Evolutionary conservation across 139 green algal genomes (phyloP).

Genomic region (Axilococcus clingmanii): DNA sequence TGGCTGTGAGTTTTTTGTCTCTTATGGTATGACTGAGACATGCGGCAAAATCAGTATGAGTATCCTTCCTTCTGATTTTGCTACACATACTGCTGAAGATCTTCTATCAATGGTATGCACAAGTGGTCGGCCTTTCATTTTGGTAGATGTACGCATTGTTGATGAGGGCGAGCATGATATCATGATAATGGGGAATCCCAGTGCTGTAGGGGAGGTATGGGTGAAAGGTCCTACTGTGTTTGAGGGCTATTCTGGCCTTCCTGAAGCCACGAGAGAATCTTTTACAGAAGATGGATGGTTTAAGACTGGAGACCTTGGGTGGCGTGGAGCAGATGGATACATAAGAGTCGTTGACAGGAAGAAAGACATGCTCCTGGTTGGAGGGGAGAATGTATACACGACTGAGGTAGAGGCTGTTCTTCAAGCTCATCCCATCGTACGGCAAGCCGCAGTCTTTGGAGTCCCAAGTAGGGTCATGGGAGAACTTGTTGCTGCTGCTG

Average conservation of each 20-base stretch:
- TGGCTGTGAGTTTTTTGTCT: conserved; percentile 82
- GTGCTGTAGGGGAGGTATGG: conserved; percentile 61
- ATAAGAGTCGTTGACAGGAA: conserved; percentile 72
- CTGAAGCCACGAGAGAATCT: conserved; percentile 27
- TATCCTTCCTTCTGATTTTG: conserved; percentile 43
- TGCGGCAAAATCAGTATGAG: conserved; percentile 92
- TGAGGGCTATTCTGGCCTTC: conserved; percentile 40
- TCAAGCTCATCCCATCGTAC: conserved; percentile 47
- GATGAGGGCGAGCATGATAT: conserved; percentile 32
- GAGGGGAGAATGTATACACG: conserved; percentile 85
- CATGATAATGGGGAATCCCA: conserved; percentile 26
- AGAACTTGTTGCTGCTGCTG: conserved; percentile 33
- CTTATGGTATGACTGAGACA: conserved; percentile 92
- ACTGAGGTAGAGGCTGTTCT: conserved; percentile 80
- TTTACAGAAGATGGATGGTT: conserved; percentile 57
- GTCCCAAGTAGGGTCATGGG: conserved; percentile 64
- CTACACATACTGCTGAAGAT: conserved; percentile 9
- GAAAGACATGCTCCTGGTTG: conserved; percentile 83
- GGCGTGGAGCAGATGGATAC: conserved; percentile 36
- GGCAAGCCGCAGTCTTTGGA: conserved; percentile 68
- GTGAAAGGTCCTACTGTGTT: conserved; percentile 68
- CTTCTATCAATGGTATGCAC: conserved; percentile 51
- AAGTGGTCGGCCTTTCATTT: conserved; percentile 59
- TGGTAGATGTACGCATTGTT: conserved; percentile 58
- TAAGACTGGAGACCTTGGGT: conserved; percentile 64